A percentile compares a stretch with the other conserved stretches of the same genome.
Conservation (phyloP, 192 early-diverging fungal species). For the Coemansia sp. region DNA sequence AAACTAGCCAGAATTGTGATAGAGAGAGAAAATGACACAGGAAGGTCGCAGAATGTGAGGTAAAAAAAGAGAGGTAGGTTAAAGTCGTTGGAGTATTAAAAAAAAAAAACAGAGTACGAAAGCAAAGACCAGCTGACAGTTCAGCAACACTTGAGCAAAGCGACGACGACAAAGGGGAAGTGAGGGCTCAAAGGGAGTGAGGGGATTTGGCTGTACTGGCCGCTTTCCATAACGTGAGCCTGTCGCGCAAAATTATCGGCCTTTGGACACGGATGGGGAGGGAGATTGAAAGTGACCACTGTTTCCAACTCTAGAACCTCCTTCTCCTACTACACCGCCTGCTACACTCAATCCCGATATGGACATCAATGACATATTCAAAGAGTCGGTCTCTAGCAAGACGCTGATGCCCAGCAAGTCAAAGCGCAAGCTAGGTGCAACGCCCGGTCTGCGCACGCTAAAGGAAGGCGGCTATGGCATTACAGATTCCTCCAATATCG, state of each 20-base stretch:
- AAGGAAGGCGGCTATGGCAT: slow-evolving; percentile 44
- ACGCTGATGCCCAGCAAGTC: slow-evolving; percentile 19
- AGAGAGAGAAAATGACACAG: neutral
- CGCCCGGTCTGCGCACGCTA: slow-evolving; percentile 38
- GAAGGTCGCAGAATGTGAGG: neutral
- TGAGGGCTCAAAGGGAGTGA: neutral
- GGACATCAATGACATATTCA: slow-evolving; percentile 53
- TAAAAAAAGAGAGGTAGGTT: neutral
- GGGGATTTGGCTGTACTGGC: neutral
- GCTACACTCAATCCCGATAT: neutral
- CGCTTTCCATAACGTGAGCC: neutral
- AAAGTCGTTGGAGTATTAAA: neutral
- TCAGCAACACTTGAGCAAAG: neutral
- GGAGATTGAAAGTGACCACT: neutral
- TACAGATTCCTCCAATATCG: neutral
- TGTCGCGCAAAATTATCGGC: neutral
- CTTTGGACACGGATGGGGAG: neutral
- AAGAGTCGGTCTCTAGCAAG: slow-evolving; percentile 33
- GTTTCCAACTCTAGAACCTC: neutral
- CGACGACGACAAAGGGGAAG: neutral
- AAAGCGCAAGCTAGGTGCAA: slow-evolving; percentile 36
- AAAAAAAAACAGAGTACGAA: neutral
- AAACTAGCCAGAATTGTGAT: neutral
- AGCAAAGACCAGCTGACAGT: neutral
- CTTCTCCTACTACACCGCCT: neutral